Conservation (phyloP, 202 grass and related monocot species). For the Panicum hallii region DNA sequence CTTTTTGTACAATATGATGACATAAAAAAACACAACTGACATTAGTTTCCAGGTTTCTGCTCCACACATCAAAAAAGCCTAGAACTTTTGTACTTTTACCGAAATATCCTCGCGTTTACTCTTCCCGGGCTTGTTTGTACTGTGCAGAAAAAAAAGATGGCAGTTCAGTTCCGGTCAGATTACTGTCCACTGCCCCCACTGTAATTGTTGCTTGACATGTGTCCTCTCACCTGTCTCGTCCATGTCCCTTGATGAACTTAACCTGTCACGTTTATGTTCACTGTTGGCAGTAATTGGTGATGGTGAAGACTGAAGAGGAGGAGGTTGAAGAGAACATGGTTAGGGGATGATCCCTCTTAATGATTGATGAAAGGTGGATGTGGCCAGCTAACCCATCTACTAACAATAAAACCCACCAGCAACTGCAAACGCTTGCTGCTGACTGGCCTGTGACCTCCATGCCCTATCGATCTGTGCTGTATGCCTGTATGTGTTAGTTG, state of each 20-base stretch:
- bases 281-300: slow-evolving; percentile 2
- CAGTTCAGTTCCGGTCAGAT: slow-evolving; percentile 4
- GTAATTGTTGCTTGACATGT: slow-evolving; percentile 25
- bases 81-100: slow-evolving; percentile 24
- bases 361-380: slow-evolving; percentile 28
- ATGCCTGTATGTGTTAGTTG: slow-evolving; percentile 4
- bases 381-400: slow-evolving; percentile 30
- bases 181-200: slow-evolving; percentile 21
- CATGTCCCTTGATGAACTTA: background rate
- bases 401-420: slow-evolving; percentile 5
- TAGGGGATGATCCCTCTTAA: slow-evolving; percentile 4
- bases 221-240: background rate
- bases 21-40: background rate
- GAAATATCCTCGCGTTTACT: slow-evolving; percentile 36
- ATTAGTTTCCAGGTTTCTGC: slow-evolving; percentile 2
- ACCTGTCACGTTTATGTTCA: background rate
- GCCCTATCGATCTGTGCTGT: background rate
- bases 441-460: background rate
- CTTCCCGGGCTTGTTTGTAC: background rate
- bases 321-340: slow-evolving; percentile 3
- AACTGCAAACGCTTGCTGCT: background rate
- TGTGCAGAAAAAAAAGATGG: slow-evolving; percentile 13
- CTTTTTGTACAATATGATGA: slow-evolving; percentile 7
- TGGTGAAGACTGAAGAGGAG: background rate
- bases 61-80: background rate